Percentiles rank a stretch among this genome's conserved stretches.
Conservation (phyloP, 345 rosid genomes). For the Iberis pinnata region DNA sequence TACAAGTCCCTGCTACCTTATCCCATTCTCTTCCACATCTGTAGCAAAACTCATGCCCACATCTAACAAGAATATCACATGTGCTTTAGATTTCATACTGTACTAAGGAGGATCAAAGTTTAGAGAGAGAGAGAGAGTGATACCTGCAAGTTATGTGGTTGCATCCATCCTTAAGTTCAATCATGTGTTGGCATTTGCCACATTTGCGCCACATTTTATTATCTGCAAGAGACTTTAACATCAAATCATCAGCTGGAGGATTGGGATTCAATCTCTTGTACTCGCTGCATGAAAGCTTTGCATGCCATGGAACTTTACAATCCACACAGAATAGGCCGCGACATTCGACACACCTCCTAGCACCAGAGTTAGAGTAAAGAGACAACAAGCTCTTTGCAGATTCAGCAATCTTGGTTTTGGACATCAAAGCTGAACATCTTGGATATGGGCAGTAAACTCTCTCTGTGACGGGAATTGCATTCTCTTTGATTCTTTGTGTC, state of each 20-base stretch:
- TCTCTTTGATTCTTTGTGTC: slow-evolving; percentile 51
- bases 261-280: slow-evolving; percentile 39
- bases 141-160: slow-evolving; percentile 65
- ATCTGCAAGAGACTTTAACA: slow-evolving; percentile 40
- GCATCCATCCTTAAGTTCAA: slow-evolving; percentile 51
- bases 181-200: slow-evolving; percentile 43
- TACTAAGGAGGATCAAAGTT: background rate
- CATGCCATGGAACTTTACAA: slow-evolving; percentile 86
- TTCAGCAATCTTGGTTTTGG: slow-evolving; percentile 41
- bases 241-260: slow-evolving; percentile 40
- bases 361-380: slow-evolving; percentile 33
- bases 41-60: too few species aligned
- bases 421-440: slow-evolving; percentile 71
- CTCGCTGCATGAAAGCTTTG: slow-evolving; percentile 36
- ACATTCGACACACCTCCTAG: slow-evolving; percentile 61
- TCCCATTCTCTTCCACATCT: too few species aligned
- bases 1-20: too few species aligned
- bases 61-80: too few species aligned
- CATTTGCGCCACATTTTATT: slow-evolving; percentile 48
- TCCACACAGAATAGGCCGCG: slow-evolving; percentile 50
- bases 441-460: slow-evolving; percentile 77
- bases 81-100: background rate
- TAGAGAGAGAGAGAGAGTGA: slow-evolving; percentile 1
- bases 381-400: slow-evolving; percentile 27
- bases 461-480: slow-evolving; percentile 52